A percentile compares a stretch with the other conserved stretches of the same genome.
Conservation (phyloP, 176 grass and related monocot species). For the Carex scoparia region DNA sequence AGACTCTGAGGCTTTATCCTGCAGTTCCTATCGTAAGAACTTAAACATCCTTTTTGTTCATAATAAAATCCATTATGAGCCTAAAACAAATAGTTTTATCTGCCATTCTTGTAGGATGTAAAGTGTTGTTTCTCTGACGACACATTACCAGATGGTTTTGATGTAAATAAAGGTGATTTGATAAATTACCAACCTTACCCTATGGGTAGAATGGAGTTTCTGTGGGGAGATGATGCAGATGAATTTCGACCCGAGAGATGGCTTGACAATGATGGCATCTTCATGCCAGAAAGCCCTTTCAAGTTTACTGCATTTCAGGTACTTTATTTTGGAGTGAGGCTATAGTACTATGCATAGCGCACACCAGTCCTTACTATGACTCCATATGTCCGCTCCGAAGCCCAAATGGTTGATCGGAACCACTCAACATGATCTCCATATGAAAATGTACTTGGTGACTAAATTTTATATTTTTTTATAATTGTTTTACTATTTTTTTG, state of each 20-base stretch:
- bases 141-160: slow-evolving; percentile 57
- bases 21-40: slow-evolving; percentile 43
- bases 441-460: too few species aligned
- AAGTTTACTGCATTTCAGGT: slow-evolving; percentile 89
- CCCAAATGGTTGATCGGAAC: too few species aligned
- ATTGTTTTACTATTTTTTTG: too few species aligned
- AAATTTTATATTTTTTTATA: too few species aligned
- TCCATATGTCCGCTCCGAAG: too few species aligned
- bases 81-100: background rate
- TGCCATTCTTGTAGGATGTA: slow-evolving; percentile 28
- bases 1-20: slow-evolving; percentile 66
- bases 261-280: slow-evolving; percentile 42
- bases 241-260: slow-evolving; percentile 78
- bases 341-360: too few species aligned
- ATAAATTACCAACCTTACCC: slow-evolving; percentile 70
- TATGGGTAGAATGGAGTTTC: slow-evolving; percentile 78
- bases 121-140: slow-evolving; percentile 71
- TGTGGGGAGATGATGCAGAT: slow-evolving; percentile 70
- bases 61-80: background rate
- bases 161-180: slow-evolving; percentile 58
- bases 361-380: too few species aligned
- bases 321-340: background rate
- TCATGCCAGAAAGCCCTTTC: slow-evolving; percentile 58
- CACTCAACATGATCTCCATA: too few species aligned
- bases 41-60: background rate